Percentiles rank a stretch among this genome's conserved stretches.
Evolutionary conservation across 345 rosid genomes (phyloP).

Genomic region (Pistacia integerrima): DNA sequence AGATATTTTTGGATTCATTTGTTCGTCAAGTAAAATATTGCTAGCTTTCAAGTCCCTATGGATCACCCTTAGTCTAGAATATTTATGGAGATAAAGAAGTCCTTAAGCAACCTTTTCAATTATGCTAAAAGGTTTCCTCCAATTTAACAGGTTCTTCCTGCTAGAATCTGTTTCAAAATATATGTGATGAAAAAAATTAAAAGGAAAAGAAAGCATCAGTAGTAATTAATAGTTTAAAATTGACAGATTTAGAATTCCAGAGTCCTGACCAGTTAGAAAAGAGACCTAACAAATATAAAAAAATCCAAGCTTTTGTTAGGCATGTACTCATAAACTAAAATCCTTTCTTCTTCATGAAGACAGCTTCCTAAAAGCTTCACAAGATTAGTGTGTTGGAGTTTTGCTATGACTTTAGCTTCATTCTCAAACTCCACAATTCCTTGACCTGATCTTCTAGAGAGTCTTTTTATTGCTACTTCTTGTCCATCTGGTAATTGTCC

Average conservation of each 20-base stretch:
- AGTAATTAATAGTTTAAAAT: neutral
- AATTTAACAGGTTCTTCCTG: conserved; percentile 1
- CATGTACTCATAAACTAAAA: conserved; percentile 3
- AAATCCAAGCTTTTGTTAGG: conserved; percentile 12
- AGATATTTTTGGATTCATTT: conserved; percentile 17
- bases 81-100: conserved; percentile 17
- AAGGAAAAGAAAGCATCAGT: neutral
- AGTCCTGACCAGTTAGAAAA: neutral
- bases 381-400: conserved; percentile 18
- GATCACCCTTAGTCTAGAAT: neutral
- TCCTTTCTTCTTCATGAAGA: neutral
- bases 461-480: neutral
- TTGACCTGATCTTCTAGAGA: conserved; percentile 3
- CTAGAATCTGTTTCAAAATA: neutral
- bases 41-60: conserved; percentile 20
- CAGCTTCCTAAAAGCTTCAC: conserved; percentile 17
- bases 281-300: neutral
- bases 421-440: conserved; percentile 12
- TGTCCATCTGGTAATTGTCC: neutral
- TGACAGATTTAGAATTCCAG: neutral
- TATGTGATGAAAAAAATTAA: too few species aligned
- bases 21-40: conserved; percentile 11
- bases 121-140: conserved; percentile 10
- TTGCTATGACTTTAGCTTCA: conserved; percentile 7
- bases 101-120: conserved; percentile 22